Evolutionary conservation across 176 grass and related monocot species (phyloP).

Genomic region (Guadua angustifolia): DNA sequence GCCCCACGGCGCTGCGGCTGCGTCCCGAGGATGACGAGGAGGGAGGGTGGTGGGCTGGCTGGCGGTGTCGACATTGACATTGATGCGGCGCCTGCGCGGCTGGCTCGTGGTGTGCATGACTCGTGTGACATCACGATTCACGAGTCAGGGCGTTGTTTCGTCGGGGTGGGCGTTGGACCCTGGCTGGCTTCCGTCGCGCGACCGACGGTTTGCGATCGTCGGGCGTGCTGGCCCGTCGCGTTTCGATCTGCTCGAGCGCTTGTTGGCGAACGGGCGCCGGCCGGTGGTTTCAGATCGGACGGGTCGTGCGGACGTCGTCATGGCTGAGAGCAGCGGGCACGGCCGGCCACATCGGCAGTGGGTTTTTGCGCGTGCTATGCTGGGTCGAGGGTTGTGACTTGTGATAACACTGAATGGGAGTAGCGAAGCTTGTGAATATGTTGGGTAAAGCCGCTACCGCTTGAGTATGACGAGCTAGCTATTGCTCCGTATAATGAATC

Average conservation of each 20-base stretch:
- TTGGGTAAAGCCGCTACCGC: too few relatives aligned
- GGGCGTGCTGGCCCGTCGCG: background rate
- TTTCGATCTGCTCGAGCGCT: background rate
- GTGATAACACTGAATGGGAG: background rate
- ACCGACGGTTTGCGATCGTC: slow-evolving; percentile 11
- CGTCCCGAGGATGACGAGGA: slow-evolving; percentile 1
- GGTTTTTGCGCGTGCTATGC: background rate
- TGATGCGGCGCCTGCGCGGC: background rate
- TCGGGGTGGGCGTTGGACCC: background rate
- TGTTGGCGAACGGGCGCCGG: too few relatives aligned
- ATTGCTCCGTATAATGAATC: background rate
- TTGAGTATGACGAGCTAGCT: background rate
- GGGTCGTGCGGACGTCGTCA: background rate
- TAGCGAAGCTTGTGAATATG: background rate
- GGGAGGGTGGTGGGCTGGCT: background rate
- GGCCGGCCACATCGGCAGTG: background rate
- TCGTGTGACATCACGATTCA: slow-evolving; percentile 34
- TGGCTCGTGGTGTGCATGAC: background rate
- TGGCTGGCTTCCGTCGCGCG: background rate
- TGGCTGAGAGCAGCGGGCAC: background rate
- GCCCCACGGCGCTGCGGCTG: background rate
- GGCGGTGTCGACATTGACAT: background rate
- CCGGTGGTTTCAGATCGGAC: background rate
- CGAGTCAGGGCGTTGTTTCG: background rate
- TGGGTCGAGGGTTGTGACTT: background rate